Evolutionary conservation across 2,329 filamentous ascomycete species (phyloP).

Genomic region (Nannizziopsis arthrosporioides): DNA sequence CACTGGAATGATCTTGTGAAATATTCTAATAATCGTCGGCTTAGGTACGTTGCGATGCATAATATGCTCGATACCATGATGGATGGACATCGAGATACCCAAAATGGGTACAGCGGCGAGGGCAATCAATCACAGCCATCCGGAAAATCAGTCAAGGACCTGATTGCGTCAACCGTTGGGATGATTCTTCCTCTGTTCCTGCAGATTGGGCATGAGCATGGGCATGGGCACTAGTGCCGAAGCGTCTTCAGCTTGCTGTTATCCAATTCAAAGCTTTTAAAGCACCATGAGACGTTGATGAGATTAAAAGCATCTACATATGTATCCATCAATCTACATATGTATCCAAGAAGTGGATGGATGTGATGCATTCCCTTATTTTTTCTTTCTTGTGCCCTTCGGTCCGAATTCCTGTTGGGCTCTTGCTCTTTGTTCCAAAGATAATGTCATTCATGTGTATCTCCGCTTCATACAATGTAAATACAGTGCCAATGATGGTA

Average conservation of each 20-base stretch:
- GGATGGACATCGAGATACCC: slow-evolving; percentile 24
- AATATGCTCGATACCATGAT: slow-evolving; percentile 70
- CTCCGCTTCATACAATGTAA: no score
- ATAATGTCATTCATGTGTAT: no score
- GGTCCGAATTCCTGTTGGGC: no score
- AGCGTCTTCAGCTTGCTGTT: neutral
- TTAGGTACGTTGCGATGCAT: slow-evolving; percentile 96
- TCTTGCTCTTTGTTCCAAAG: no score
- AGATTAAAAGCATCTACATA: no score
- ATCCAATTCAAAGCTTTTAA: neutral
- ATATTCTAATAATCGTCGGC: neutral
- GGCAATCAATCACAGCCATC: slow-evolving; percentile 26
- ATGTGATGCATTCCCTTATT: no score
- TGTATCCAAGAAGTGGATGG: no score
- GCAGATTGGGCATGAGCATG: slow-evolving; percentile 38
- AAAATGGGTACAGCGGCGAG: slow-evolving; percentile 34
- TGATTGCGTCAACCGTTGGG: slow-evolving; percentile 37
- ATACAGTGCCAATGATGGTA: no score
- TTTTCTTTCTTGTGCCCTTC: no score
- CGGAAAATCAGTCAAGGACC: slow-evolving; percentile 35
- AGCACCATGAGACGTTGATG: neutral
- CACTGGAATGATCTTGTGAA: neutral
- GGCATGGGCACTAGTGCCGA: neutral
- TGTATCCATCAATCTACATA: no score
- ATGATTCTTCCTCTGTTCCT: slow-evolving; percentile 39